Percentiles rank a stretch among this genome's conserved stretches.
phyloP scores from a whole-genome alignment of 23 red algal species.

The Chondrus crispus region DNA sequence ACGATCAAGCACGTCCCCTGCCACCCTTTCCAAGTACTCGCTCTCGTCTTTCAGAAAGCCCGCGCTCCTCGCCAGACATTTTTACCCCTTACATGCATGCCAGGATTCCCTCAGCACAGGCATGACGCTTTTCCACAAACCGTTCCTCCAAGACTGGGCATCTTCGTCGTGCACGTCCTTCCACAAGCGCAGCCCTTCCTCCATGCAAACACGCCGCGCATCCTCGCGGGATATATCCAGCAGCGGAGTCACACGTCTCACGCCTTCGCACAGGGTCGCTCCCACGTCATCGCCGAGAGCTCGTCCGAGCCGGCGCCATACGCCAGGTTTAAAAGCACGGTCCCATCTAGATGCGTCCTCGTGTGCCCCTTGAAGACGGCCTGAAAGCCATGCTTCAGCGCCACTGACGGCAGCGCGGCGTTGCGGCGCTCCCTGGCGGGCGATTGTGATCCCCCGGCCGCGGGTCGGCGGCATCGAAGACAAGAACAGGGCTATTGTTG shows the following conservation, averaged over 20 bases:
- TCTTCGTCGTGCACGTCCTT: conserved; percentile 45
- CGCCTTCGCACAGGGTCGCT: neutral
- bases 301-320: conserved; percentile 46
- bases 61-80: conserved; percentile 11
- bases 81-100: neutral
- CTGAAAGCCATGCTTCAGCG: neutral
- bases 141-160: conserved; percentile 15
- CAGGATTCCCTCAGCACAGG: neutral
- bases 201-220: conserved; percentile 27
- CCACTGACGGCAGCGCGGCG: conserved; percentile 13
- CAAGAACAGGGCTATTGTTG: neutral
- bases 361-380: conserved; percentile 31
- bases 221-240: conserved; percentile 37
- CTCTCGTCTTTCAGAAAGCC: conserved; percentile 37
- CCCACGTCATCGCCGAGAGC: conserved; percentile 31
- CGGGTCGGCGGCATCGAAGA: neutral
- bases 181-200: conserved; percentile 33
- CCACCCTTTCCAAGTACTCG: neutral
- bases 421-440: conserved; percentile 55
- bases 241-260: conserved; percentile 36
- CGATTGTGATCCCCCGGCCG: conserved; percentile 12
- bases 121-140: conserved; percentile 15
- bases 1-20: neutral
- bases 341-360: conserved; percentile 44
- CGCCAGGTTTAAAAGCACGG: conserved; percentile 35